Evolutionary conservation across 2,329 filamentous ascomycete species (phyloP).

Genomic region (Plectosphaerella cucumerina): DNA sequence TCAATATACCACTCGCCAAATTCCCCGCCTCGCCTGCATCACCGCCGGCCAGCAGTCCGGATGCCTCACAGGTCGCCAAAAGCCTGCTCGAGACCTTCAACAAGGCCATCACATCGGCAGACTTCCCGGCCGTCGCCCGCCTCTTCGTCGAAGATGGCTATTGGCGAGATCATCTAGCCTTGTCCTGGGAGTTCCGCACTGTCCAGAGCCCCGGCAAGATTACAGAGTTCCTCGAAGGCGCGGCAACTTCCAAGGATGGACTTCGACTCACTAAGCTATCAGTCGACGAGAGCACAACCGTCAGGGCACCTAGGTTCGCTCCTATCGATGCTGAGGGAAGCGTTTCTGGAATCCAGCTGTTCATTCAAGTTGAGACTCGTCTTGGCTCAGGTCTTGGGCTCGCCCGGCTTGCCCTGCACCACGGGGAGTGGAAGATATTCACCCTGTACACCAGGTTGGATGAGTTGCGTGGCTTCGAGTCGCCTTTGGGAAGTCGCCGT

Average conservation of each 20-base stretch:
- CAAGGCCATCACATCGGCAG: conserved; percentile 26
- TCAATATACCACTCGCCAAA: conserved; percentile 45
- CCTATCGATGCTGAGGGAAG: conserved; percentile 27
- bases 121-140: conserved; percentile 25
- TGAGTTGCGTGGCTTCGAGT: conserved; percentile 50
- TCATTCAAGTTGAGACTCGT: conserved; percentile 12
- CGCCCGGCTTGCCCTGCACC: conserved; percentile 10
- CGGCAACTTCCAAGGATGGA: conserved; percentile 5
- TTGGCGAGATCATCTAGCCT: conserved; percentile 55
- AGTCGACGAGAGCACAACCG: conserved; percentile 21
- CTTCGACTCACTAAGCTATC: conserved; percentile 1
- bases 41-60: conserved; percentile 19
- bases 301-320: conserved; percentile 31
- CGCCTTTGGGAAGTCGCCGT: conserved; percentile 40
- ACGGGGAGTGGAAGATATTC: conserved; percentile 53
- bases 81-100: conserved; percentile 36
- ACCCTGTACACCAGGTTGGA: conserved; percentile 58
- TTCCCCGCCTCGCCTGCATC: conserved; percentile 24
- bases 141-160: conserved; percentile 42
- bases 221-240: conserved; percentile 3
- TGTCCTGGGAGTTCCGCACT: conserved; percentile 50
- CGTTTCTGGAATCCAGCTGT: conserved; percentile 12
- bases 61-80: conserved; percentile 33
- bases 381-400: conserved; percentile 12
- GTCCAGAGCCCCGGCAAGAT: conserved; percentile 5